Evolutionary conservation across 768 basidiomycete genomes (phyloP).

Genomic region (Lentinus brumalis): DNA sequence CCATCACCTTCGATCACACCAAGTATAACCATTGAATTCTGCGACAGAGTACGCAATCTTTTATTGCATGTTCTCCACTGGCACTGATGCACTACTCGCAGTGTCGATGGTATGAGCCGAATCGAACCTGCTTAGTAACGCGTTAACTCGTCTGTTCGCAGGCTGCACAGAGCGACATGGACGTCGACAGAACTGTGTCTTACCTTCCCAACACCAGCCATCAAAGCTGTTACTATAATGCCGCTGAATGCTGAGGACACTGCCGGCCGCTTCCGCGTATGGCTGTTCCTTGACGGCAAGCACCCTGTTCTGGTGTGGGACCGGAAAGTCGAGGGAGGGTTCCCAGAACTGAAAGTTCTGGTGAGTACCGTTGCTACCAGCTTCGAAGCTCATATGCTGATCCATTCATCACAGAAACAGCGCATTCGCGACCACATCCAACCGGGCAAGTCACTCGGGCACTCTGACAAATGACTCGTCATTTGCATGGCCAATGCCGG

Average conservation of each 20-base stretch:
- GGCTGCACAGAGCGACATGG: constrained; percentile 94
- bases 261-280: constrained; percentile 88
- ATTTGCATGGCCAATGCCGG: background rate
- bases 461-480: constrained; percentile 64
- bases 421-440: constrained; percentile 81
- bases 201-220: constrained; percentile 81
- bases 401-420: constrained; percentile 66
- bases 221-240: constrained; percentile 68
- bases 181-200: constrained; percentile 89
- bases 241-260: constrained; percentile 82
- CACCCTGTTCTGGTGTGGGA: constrained; percentile 75
- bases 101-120: constrained; percentile 71
- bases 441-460: constrained; percentile 81
- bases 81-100: constrained; percentile 28
- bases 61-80: background rate
- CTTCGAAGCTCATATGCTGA: background rate
- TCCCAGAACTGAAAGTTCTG: constrained; percentile 86
- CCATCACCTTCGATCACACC: constrained; percentile 51
- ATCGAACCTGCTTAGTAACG: background rate
- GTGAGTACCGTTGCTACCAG: constrained; percentile 45
- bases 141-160: constrained; percentile 31
- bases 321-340: constrained; percentile 86
- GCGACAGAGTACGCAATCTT: constrained; percentile 70
- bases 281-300: constrained; percentile 56
- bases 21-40: constrained; percentile 86